Evolutionary conservation across 495 filamentous ascomycete species (phyloP).

Genomic region (Friedmanniomyces simplex): DNA sequence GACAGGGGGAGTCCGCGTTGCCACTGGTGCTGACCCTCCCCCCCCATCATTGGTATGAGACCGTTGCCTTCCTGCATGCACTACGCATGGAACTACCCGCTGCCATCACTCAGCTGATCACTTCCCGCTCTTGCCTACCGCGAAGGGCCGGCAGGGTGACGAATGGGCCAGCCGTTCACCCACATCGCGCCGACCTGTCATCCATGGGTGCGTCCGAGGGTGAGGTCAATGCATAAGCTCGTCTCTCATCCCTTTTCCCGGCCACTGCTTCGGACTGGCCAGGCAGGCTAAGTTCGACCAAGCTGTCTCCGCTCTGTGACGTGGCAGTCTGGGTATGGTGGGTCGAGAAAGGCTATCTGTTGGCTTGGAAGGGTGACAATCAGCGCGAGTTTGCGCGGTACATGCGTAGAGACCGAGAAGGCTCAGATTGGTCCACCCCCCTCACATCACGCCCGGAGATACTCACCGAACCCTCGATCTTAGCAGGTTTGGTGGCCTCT

Average conservation of each 20-base stretch:
- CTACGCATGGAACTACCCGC: background rate
- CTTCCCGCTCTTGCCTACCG: slow-evolving; percentile 14
- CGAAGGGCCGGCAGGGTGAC: slow-evolving; percentile 8
- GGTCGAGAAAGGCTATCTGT: slow-evolving; percentile 13
- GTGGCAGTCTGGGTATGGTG: slow-evolving; percentile 18
- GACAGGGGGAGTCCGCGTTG: background rate
- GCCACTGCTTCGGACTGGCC: background rate
- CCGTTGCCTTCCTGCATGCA: slow-evolving; percentile 11
- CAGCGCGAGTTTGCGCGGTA: background rate
- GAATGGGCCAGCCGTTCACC: background rate
- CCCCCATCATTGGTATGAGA: slow-evolving; percentile 6
- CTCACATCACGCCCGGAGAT: background rate
- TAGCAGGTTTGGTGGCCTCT: background rate
- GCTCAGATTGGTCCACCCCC: background rate
- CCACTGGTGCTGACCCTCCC: background rate
- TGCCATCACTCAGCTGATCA: slow-evolving; percentile 19
- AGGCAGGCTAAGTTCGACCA: slow-evolving; percentile 16
- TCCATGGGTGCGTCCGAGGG: background rate
- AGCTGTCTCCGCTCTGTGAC: slow-evolving; percentile 21
- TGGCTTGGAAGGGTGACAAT: background rate
- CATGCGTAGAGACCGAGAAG: background rate
- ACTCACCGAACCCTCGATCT: slow-evolving; percentile 8
- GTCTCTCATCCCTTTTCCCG: background rate
- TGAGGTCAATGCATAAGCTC: slow-evolving; percentile 1
- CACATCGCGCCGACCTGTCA: slow-evolving; percentile 4